A percentile compares a stretch with the other conserved stretches of the same genome.
Evolutionary conservation across 2,329 filamentous ascomycete genomes (phyloP).

Genomic region (Colletotrichum melonis): DNA sequence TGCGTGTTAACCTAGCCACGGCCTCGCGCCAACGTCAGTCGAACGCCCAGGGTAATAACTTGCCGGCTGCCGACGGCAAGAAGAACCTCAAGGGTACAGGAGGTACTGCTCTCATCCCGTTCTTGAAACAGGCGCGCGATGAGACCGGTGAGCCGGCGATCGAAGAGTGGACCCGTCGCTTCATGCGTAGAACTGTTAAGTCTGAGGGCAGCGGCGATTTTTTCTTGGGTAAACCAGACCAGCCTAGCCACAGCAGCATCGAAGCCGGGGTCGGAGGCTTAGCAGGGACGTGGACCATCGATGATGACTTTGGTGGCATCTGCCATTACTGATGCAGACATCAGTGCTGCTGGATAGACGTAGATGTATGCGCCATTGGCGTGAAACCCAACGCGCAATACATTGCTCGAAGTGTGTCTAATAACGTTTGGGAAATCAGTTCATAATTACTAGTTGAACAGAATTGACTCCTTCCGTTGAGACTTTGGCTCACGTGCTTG

Average conservation of each 20-base stretch:
- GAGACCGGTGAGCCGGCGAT: slow-evolving; percentile 95
- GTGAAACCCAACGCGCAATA: slow-evolving; percentile 16
- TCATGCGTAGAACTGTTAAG: slow-evolving; percentile 65
- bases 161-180: slow-evolving; percentile 68
- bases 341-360: not conserved
- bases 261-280: slow-evolving; percentile 72
- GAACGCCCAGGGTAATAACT: slow-evolving; percentile 26
- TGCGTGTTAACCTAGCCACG: slow-evolving; percentile 71
- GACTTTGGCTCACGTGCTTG: not conserved
- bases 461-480: not conserved
- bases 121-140: slow-evolving; percentile 95
- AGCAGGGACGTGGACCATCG: slow-evolving; percentile 89
- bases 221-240: slow-evolving; percentile 65
- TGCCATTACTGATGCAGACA: slow-evolving; percentile 59
- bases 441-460: not conserved
- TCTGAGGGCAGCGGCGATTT: slow-evolving; percentile 66
- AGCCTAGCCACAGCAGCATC: slow-evolving; percentile 45
- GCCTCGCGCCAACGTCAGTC: slow-evolving; percentile 58
- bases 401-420: not conserved
- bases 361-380: not conserved
- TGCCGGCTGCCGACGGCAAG: slow-evolving; percentile 48
- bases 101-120: slow-evolving; percentile 92
- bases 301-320: slow-evolving; percentile 78
- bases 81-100: slow-evolving; percentile 86
- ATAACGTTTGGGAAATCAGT: not conserved